phyloP scores from a whole-genome alignment of 805 yeast species.

The Naumovozyma castellii region DNA sequence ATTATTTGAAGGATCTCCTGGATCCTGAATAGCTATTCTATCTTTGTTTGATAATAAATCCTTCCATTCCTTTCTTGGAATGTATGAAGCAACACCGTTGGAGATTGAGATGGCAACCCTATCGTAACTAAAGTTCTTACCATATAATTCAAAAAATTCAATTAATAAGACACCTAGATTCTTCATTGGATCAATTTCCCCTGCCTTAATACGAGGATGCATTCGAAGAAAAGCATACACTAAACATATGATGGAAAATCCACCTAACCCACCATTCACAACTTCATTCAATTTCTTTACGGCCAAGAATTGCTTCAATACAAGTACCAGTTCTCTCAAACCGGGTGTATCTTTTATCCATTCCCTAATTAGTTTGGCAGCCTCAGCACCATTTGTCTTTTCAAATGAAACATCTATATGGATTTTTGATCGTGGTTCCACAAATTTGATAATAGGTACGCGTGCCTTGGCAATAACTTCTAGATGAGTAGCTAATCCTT shows the following conservation, averaged over 20 bases:
- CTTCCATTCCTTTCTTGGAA: conserved; percentile 48
- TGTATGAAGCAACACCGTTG: conserved; percentile 48
- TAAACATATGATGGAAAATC: conserved; percentile 83
- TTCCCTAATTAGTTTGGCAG: conserved; percentile 64
- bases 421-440: conserved; percentile 58
- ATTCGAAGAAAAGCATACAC: conserved; percentile 68
- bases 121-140: conserved; percentile 80
- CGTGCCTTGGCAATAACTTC: conserved; percentile 85
- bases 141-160: conserved; percentile 89
- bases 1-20: conserved; percentile 72
- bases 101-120: conserved; percentile 57
- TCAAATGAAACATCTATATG: conserved; percentile 90
- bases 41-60: conserved; percentile 50
- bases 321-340: conserved; percentile 68
- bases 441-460: conserved; percentile 89
- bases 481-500: conserved; percentile 55
- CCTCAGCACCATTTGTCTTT: conserved; percentile 68
- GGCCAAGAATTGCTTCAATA: conserved; percentile 76
- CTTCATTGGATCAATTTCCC: conserved; percentile 54
- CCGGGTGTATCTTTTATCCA: conserved; percentile 76
- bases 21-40: conserved; percentile 75
- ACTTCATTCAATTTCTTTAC: conserved; percentile 76
- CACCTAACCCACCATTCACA: conserved; percentile 90
- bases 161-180: conserved; percentile 80
- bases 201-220: conserved; percentile 69